phyloP scores from a whole-genome alignment of 495 filamentous ascomycete genomes.

The Talaromyces trachyspermus region DNA sequence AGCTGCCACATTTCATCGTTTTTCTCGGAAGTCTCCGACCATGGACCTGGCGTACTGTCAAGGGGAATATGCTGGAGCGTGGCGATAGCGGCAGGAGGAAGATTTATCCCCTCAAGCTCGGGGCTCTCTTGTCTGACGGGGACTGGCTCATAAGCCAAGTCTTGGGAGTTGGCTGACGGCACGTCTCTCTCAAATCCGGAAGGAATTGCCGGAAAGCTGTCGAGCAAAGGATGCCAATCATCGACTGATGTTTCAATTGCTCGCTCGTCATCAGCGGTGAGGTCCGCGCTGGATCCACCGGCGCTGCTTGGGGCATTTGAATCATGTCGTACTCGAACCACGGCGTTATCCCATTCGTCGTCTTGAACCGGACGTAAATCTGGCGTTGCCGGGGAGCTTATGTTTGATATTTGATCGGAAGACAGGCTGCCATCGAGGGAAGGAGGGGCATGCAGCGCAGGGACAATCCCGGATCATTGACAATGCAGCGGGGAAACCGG shows the following conservation, averaged over 20 bases:
- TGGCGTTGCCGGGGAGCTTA: slow-evolving; percentile 77
- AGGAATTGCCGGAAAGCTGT: slow-evolving; percentile 30
- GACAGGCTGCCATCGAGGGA: slow-evolving; percentile 83
- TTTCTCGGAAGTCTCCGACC: slow-evolving; percentile 40
- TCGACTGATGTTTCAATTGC: slow-evolving; percentile 27
- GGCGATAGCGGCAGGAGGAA: slow-evolving; percentile 69
- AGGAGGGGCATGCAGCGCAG: slow-evolving; percentile 69
- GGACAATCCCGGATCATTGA: slow-evolving; percentile 61
- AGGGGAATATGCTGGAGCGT: slow-evolving; percentile 69
- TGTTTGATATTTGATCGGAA: slow-evolving; percentile 72
- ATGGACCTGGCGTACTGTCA: slow-evolving; percentile 38
- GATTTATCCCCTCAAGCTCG: slow-evolving; percentile 60
- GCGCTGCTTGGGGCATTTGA: slow-evolving; percentile 15
- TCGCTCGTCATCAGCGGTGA: slow-evolving; percentile 21
- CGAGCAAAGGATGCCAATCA: slow-evolving; percentile 34
- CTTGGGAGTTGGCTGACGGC: slow-evolving; percentile 11
- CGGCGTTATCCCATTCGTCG: slow-evolving; percentile 32
- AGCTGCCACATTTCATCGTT: slow-evolving; percentile 43
- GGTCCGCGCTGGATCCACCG: slow-evolving; percentile 13
- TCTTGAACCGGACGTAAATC: slow-evolving; percentile 53
- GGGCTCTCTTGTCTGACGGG: slow-evolving; percentile 23
- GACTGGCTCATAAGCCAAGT: neutral
- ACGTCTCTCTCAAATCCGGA: slow-evolving; percentile 10
- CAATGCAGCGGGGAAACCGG: slow-evolving; percentile 69
- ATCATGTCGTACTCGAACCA: slow-evolving; percentile 18